Base-by-base conservation (phyloP, 192 early-diverging fungal species). In the Pecoramyces ruminantium region DNA sequence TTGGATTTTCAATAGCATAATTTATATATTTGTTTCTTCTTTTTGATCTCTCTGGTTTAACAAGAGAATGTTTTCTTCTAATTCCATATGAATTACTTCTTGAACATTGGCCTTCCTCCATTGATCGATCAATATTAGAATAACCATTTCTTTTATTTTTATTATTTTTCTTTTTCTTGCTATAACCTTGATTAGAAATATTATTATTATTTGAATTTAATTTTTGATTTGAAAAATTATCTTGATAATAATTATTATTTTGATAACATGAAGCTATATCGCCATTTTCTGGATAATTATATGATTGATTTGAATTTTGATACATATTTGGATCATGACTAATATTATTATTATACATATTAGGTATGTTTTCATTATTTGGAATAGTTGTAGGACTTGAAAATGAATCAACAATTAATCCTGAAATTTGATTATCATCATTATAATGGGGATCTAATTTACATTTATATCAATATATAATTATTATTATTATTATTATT, bases 11-110 rank as follows among this genome's bases (percentile, higher is more conserved):
- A 0, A 67, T 9, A 67, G 51, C 25, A 67, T 67, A 67, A 67
- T 67, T n/a, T 6, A 67, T 67, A 67, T 78, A 42, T n/a, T 77
- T 51, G 29, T 78, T 78, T 39, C 39, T 14, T 28, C 87, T 84
- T 78, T 87, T 86, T 29, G 91, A 90, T 81, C 91, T 85, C 81
- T 91, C 92, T 25, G 93, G 92, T 81, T 92, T 86, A 78, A 92
- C 88, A 2, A 93, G 88, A 78, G 93, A 93, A 81, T 92, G 92
- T 84, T 86, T 83, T 40, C 93, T 84, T 78, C 78, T 80, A n/a
- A 34, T 38, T 79, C 17, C 81, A 28, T 67, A 1, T n/a, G 8
- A 25, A 67, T 67, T 67, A n/a, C 17, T 67, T 3, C 17, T 25
- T 2, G 21, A 14, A 1, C 1, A 8, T n/a, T 67, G 1, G 9